Evolutionary conservation across 768 basidiomycete genomes (phyloP).

Genomic region (Pulveroboletus frians): DNA sequence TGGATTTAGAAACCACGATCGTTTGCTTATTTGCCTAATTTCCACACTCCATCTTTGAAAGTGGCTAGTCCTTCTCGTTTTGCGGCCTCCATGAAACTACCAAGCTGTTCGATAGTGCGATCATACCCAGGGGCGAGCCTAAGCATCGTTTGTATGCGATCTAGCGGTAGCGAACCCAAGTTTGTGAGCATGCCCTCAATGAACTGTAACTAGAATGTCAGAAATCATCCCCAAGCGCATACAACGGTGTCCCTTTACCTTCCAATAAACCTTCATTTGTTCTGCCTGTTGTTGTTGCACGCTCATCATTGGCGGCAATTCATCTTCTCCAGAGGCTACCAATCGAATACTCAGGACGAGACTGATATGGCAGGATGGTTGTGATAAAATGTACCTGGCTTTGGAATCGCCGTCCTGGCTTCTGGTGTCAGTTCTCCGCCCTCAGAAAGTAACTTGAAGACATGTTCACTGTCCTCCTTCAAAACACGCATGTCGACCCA

Average conservation of each 20-base stretch:
- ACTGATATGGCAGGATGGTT: not conserved
- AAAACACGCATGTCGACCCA: conserved; percentile 84
- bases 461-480: conserved; percentile 56
- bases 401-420: conserved; percentile 17
- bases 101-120: conserved; percentile 72
- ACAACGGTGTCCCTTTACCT: conserved; percentile 40
- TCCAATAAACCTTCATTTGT: conserved; percentile 87
- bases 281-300: conserved; percentile 74
- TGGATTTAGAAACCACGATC: not conserved
- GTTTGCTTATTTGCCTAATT: conserved; percentile 30
- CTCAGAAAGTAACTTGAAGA: conserved; percentile 62
- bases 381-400: conserved; percentile 19
- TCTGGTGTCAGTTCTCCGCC: conserved; percentile 42
- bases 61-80: conserved; percentile 71
- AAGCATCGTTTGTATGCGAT: conserved; percentile 87
- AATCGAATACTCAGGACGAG: not conserved
- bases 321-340: conserved; percentile 38
- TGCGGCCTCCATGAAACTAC: conserved; percentile 74
- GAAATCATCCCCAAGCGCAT: not conserved
- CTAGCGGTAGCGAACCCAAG: conserved; percentile 66
- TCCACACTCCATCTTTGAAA: conserved; percentile 70
- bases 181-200: conserved; percentile 92
- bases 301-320: conserved; percentile 44
- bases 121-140: conserved; percentile 81
- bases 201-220: conserved; percentile 44